These are phyloP conservation scores for Wickerhamomyces xylosicus DNA, from an alignment of 805 yeast genomes.

Conservation along the genomic window DNA sequence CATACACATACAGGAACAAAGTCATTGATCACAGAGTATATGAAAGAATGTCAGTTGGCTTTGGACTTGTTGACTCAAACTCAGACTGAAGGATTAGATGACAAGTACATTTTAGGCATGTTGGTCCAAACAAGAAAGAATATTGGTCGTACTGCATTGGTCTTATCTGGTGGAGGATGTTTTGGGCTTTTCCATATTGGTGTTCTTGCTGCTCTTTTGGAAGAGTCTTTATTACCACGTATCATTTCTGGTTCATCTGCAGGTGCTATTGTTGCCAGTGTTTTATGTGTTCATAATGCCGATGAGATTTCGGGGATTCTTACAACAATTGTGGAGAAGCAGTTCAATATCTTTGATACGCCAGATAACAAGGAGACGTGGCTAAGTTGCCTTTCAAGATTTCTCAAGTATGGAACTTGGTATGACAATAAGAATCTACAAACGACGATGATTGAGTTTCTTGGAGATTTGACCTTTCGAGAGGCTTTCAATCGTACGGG, in stretches of 20 bases:
- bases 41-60: conserved; percentile 61
- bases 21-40: conserved; percentile 69
- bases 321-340: conserved; percentile 30
- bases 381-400: conserved; percentile 39
- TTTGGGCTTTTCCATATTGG: conserved; percentile 92
- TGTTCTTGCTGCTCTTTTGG: conserved; percentile 69
- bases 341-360: conserved; percentile 41
- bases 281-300: conserved; percentile 70
- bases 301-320: conserved; percentile 57
- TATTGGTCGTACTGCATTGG: conserved; percentile 88
- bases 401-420: conserved; percentile 83
- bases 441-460: conserved; percentile 61
- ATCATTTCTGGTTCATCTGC: conserved; percentile 93
- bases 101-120: conserved; percentile 62
- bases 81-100: conserved; percentile 36
- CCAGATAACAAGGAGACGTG: conserved; percentile 28
- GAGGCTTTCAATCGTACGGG: conserved; percentile 95
- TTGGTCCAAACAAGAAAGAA: conserved; percentile 81
- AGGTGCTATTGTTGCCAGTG: conserved; percentile 89
- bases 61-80: conserved; percentile 18
- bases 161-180: conserved; percentile 94
- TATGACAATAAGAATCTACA: conserved; percentile 68
- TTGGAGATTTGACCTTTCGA: conserved; percentile 86
- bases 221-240: conserved; percentile 67
- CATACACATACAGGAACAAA: conserved; percentile 85